These are phyloP conservation scores for Paraphaeosphaeria minitans DNA, from an alignment of 2,329 filamentous ascomycete species.

Conservation along the genomic window DNA sequence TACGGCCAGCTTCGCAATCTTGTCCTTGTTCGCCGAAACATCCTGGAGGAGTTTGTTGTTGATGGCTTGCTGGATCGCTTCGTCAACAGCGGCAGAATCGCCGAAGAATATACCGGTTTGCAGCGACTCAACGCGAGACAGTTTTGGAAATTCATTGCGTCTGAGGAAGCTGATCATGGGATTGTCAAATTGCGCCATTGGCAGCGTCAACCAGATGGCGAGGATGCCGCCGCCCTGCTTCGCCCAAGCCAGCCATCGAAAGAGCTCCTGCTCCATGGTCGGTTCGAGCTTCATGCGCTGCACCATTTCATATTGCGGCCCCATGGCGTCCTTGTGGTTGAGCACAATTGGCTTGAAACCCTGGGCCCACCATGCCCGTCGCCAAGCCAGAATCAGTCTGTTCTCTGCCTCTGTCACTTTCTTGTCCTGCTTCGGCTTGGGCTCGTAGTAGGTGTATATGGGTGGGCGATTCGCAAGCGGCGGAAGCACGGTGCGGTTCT, in stretches of 20 bases:
- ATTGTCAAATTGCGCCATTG: conserved; percentile 80
- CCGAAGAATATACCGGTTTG: conserved; percentile 76
- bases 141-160: conserved; percentile 71
- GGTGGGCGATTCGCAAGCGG: conserved; percentile 71
- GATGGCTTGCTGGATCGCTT: conserved; percentile 49
- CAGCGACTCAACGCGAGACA: conserved; percentile 76
- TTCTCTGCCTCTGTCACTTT: conserved; percentile 74
- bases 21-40: conserved; percentile 62
- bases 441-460: conserved; percentile 92
- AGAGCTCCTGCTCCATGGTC: conserved; percentile 62
- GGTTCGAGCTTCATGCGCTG: conserved; percentile 54
- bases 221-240: conserved; percentile 85
- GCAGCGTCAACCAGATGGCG: conserved; percentile 77
- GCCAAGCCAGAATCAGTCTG: conserved; percentile 82
- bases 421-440: conserved; percentile 65
- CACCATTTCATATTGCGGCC: conserved; percentile 76
- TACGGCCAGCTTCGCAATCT: conserved; percentile 61
- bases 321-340: conserved; percentile 78
- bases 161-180: conserved; percentile 73
- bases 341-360: conserved; percentile 87
- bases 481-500: conserved; percentile 82
- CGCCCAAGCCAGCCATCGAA: conserved; percentile 91
- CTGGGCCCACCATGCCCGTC: conserved; percentile 92
- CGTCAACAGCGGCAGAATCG: conserved; percentile 57
- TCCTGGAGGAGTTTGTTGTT: conserved; percentile 60